Base-by-base conservation (phyloP, 2,329 filamentous ascomycete genomes). In the Pleoardoris graminearum region DNA sequence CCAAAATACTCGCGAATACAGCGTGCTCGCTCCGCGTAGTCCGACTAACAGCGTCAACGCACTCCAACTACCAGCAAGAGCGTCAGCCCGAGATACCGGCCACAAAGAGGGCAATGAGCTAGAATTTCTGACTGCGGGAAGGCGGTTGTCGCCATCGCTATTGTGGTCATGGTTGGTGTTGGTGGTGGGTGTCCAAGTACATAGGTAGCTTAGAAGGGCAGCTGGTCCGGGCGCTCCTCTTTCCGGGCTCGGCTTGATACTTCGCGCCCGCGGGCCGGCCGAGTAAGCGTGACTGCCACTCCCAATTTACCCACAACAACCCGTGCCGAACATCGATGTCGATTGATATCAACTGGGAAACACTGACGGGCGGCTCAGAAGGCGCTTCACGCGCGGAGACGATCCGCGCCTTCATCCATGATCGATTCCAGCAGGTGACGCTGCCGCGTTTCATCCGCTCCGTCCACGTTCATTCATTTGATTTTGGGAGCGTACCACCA, bases 401-500 rank as follows among this genome's bases (percentile, higher is more conserved):
- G 58, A 96, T 99, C 75, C 89, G 93, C 60, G 86, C 87, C 66
- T 99, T 99, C 76, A 89, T 99, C 65, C 91, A 99, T 76, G 88
- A 91, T 70, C 94, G 92, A 68, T 99, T 99, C 76, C 94, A 99
- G 76, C 86, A 91, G 55, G 87, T 97, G 58, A 84, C 88, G 22
- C 82, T 99, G 41, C 94, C 94, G 53, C 89, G 91, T 67, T 97
- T 99, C 81, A 97, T 99, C 76, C 92, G 94, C 69, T 94, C 91
- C 22, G 94, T 99, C 64, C 88, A 91, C 49, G 92, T 97, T 35
- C 92, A 97, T 72, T 87, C 90, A 55, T 99, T 99, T 75, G 87
- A 93, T 59, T 97, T 99, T 72, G 94, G 94, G 42, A 85, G 80
- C 23, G 85, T 93, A 44, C 81, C 89, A 33, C 94, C 94, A 1